Conservation (phyloP, 2,329 filamentous ascomycete genomes). For the Penicillium rolfsii region DNA sequence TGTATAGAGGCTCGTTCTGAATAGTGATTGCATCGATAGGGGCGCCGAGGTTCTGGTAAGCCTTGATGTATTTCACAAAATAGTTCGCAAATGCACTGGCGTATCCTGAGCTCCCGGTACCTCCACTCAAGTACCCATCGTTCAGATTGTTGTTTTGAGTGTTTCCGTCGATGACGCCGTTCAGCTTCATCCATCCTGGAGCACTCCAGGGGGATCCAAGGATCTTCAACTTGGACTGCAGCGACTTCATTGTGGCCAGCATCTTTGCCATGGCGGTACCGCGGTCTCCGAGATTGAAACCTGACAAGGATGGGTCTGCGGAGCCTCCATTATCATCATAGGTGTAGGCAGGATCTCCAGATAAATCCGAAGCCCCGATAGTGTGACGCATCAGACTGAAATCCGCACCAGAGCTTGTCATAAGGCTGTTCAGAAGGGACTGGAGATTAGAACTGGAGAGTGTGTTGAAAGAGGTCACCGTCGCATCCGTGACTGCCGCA, state of each 20-base stretch:
- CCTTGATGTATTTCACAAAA: slow-evolving; percentile 45
- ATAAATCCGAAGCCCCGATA: slow-evolving; percentile 44
- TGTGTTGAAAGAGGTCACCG: slow-evolving; percentile 40
- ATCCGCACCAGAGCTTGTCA: slow-evolving; percentile 40
- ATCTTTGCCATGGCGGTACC: slow-evolving; percentile 44
- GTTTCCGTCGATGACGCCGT: slow-evolving; percentile 35
- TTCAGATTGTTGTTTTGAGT: slow-evolving; percentile 40
- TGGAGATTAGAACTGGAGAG: slow-evolving; percentile 35
- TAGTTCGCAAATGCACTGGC: slow-evolving; percentile 39
- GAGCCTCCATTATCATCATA: slow-evolving; percentile 44
- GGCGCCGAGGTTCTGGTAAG: slow-evolving; percentile 38
- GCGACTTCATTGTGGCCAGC: slow-evolving; percentile 41
- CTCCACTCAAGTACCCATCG: slow-evolving; percentile 32
- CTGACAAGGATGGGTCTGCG: slow-evolving; percentile 36
- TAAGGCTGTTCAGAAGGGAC: slow-evolving; percentile 39
- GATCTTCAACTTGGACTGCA: slow-evolving; percentile 41
- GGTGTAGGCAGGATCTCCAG: slow-evolving; percentile 39
- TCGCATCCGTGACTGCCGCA: slow-evolving; percentile 44
- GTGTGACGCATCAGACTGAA: slow-evolving; percentile 48
- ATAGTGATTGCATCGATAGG: slow-evolving; percentile 42
- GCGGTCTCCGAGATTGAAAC: slow-evolving; percentile 39
- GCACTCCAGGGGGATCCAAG: slow-evolving; percentile 44
- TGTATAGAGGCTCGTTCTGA: slow-evolving; percentile 48
- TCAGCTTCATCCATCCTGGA: slow-evolving; percentile 48
- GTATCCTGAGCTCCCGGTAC: slow-evolving; percentile 37